A percentile compares a stretch with the other conserved stretches of the same genome.
These are phyloP conservation scores for Daldinia bambusicola DNA, from an alignment of 495 filamentous ascomycete genomes.

Conservation along the genomic window DNA sequence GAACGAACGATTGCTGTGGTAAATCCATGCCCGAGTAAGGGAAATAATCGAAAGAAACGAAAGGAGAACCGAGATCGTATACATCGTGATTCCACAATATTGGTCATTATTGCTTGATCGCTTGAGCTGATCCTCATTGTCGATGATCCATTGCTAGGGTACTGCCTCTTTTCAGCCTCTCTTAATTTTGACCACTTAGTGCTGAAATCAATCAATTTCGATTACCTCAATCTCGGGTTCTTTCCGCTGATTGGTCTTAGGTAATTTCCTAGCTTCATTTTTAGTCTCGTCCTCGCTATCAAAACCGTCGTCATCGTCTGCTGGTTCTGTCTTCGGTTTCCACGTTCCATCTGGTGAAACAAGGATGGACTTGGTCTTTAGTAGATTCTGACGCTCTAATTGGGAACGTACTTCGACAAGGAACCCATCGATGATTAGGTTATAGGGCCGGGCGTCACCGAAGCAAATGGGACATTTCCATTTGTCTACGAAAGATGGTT, in stretches of 20 bases:
- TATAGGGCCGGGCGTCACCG: constrained; percentile 75
- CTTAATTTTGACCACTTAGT: background rate
- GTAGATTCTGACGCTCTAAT: constrained; percentile 54
- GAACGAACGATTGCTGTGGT: constrained; percentile 22
- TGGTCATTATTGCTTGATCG: background rate
- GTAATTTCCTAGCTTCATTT: background rate
- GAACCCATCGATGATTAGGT: constrained; percentile 75
- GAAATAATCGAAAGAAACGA: constrained; percentile 2
- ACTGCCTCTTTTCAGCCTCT: background rate
- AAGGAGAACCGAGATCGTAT: background rate
- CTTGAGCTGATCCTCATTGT: background rate
- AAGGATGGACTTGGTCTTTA: constrained; percentile 66
- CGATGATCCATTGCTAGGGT: background rate
- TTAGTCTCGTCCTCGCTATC: constrained; percentile 31
- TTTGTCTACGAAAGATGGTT: constrained; percentile 71
- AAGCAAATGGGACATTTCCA: constrained; percentile 88
- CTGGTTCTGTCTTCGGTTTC: constrained; percentile 53
- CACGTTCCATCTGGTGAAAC: constrained; percentile 69
- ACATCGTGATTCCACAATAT: background rate
- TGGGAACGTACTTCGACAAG: constrained; percentile 66
- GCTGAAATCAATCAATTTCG: constrained; percentile 35
- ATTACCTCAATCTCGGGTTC: constrained; percentile 35
- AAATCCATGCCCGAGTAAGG: constrained; percentile 13
- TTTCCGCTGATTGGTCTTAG: constrained; percentile 3
- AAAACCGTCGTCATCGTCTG: constrained; percentile 42